These are phyloP conservation scores for Apiospora pterosperma DNA, from an alignment of 2,329 filamentous ascomycete genomes.

Conservation along the genomic window DNA sequence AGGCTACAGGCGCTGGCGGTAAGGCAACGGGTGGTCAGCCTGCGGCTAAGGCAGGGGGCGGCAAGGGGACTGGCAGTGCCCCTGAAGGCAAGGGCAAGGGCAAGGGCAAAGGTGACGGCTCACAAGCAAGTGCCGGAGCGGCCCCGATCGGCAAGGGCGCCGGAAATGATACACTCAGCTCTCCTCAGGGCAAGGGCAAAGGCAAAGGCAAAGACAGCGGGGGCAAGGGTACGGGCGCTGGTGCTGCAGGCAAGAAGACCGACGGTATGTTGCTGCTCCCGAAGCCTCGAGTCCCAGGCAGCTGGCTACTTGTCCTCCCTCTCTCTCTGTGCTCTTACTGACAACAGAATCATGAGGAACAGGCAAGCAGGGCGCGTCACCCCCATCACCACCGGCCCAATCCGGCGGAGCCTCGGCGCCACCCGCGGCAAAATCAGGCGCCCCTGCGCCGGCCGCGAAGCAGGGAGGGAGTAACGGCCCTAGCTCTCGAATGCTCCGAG, in stretches of 20 bases:
- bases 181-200: neutral
- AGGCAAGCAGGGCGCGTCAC: neutral
- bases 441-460: neutral
- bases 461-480: neutral
- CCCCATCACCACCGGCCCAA: neutral
- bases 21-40: neutral
- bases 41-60: neutral
- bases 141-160: neutral
- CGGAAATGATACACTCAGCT: neutral
- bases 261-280: neutral
- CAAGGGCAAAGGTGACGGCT: neutral
- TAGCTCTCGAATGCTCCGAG: neutral
- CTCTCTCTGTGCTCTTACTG: neutral
- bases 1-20: neutral
- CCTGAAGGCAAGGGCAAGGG: neutral
- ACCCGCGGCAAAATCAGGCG: neutral
- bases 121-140: neutral
- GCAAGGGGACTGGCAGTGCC: neutral
- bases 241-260: neutral
- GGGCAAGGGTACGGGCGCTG: neutral
- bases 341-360: neutral
- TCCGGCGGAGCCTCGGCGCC: neutral
- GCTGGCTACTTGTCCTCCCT: neutral
- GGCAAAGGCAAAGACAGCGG: neutral
- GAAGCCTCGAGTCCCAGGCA: neutral